phyloP scores from a whole-genome alignment of 2,329 filamentous ascomycete species.

The Pestalotiopsis sp. region DNA sequence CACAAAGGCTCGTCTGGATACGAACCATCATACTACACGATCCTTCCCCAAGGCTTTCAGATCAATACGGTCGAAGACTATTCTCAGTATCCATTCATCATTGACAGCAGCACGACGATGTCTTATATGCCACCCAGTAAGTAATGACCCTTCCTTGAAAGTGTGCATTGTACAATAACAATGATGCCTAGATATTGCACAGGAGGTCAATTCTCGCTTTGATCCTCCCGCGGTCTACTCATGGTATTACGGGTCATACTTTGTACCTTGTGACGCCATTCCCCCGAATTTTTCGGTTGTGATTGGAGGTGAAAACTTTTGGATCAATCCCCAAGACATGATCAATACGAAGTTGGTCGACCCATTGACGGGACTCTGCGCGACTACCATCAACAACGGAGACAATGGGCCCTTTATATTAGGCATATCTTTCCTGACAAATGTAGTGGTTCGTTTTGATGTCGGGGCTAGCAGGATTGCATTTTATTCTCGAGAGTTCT shows the following conservation, averaged over 20 bases:
- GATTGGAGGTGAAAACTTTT: conserved; percentile 44
- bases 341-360: conserved; percentile 46
- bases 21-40: conserved; percentile 54
- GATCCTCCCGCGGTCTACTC: conserved; percentile 38
- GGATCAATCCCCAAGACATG: conserved; percentile 49
- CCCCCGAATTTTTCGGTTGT: conserved; percentile 47
- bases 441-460: conserved; percentile 51
- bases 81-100: conserved; percentile 49
- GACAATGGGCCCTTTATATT: conserved; percentile 36
- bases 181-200: conserved; percentile 40
- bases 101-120: conserved; percentile 55
- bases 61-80: conserved; percentile 43
- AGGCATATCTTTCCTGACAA: conserved; percentile 53
- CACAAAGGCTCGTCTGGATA: conserved; percentile 36
- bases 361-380: conserved; percentile 48
- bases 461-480: conserved; percentile 44
- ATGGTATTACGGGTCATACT: conserved; percentile 49
- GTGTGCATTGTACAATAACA: neutral
- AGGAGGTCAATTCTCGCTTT: conserved; percentile 49
- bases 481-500: neutral
- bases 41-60: conserved; percentile 49
- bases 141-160: conserved; percentile 19
- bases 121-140: conserved; percentile 51
- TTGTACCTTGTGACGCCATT: conserved; percentile 48
- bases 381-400: conserved; percentile 40